Percentiles rank a stretch among this genome's conserved stretches.
These are phyloP conservation scores for Trichoderma sp. DNA, from an alignment of 2,329 filamentous ascomycete species.

Conservation along the genomic window DNA sequence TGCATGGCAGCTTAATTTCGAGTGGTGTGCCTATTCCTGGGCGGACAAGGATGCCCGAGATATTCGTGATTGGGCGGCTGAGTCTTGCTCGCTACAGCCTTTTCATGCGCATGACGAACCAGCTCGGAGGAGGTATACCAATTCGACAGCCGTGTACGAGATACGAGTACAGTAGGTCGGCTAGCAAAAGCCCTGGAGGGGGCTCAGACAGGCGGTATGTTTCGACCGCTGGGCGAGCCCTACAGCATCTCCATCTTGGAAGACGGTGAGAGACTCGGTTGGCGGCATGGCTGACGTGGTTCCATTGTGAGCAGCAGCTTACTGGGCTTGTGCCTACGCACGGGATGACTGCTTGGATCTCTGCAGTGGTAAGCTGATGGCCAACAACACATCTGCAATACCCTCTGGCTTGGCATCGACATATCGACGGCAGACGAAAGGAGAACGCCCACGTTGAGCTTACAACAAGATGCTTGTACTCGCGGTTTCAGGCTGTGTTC, in stretches of 20 bases:
- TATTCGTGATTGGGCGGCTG: background rate
- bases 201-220: constrained; percentile 8
- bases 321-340: background rate
- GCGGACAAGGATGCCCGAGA: background rate
- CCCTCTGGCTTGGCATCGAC: background rate
- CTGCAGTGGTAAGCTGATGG: background rate
- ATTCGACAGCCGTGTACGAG: background rate
- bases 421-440: no score
- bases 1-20: constrained; percentile 1
- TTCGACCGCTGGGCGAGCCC: constrained; percentile 1
- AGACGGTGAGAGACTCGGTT: background rate
- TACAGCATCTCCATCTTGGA: background rate
- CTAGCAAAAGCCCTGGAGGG: background rate
- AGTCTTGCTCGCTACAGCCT: background rate
- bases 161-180: background rate
- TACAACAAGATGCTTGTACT: background rate
- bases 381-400: background rate
- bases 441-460: background rate
- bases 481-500: background rate
- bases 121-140: background rate
- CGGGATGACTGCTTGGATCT: background rate
- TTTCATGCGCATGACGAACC: constrained; percentile 11
- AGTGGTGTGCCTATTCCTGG: background rate
- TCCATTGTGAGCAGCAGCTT: background rate
- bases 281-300: background rate